These are phyloP conservation scores for Ophiostoma quercus DNA, from an alignment of 2,329 filamentous ascomycete species.

Conservation along the genomic window DNA sequence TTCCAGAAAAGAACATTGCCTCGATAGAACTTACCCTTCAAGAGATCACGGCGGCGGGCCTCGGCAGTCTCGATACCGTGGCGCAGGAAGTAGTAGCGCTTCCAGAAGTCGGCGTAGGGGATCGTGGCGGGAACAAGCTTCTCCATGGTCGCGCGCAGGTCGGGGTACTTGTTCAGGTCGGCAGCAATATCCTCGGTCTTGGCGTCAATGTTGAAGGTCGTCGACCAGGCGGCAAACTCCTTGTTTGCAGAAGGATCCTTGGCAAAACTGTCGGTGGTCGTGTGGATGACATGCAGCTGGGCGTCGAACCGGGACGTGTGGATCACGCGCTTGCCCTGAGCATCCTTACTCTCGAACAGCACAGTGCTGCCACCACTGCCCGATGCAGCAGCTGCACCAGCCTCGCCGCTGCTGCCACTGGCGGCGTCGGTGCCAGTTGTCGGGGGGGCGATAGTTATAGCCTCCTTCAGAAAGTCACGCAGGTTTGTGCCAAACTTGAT, in stretches of 20 bases:
- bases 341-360: constrained; percentile 90
- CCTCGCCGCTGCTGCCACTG: constrained; percentile 30
- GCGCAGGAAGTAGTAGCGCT: constrained; percentile 88
- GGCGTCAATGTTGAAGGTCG: constrained; percentile 70
- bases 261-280: constrained; percentile 71
- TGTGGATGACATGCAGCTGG: constrained; percentile 92
- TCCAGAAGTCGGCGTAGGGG: constrained; percentile 89
- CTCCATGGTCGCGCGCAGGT: constrained; percentile 86
- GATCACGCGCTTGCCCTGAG: constrained; percentile 83
- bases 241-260: constrained; percentile 66
- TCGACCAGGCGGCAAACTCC: constrained; percentile 69
- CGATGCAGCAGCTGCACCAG: constrained; percentile 29
- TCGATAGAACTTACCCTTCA: constrained; percentile 66
- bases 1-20: no score
- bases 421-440: constrained; percentile 37
- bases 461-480: constrained; percentile 82
- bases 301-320: constrained; percentile 93
- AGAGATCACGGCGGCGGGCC: constrained; percentile 75
- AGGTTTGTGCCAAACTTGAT: constrained; percentile 87
- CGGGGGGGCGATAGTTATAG: constrained; percentile 79
- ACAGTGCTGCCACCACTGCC: constrained; percentile 47
- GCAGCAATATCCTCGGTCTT: constrained; percentile 78
- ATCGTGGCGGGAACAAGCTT: constrained; percentile 88
- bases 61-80: constrained; percentile 93
- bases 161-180: constrained; percentile 80